Conservation (phyloP, 1,139 yeast species). For the Pneumocystis carinii region DNA sequence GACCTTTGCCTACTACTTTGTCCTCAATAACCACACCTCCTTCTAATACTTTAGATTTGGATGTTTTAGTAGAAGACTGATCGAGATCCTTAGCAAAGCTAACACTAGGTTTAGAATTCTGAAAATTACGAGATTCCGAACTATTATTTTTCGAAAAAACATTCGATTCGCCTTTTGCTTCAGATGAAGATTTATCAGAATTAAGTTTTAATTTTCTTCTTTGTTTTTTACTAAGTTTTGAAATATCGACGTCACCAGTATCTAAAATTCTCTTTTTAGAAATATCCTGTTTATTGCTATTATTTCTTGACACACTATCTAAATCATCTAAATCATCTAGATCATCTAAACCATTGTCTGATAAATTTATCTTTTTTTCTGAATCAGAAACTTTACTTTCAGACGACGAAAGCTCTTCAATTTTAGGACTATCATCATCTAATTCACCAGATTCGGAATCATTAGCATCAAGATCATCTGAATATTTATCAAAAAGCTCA, state of each 20-base stretch:
- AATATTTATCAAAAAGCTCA: slow-evolving; percentile 37
- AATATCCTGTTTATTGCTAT: slow-evolving; percentile 15
- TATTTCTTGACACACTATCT: slow-evolving; percentile 13
- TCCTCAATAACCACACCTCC: slow-evolving; percentile 94
- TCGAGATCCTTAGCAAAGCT: slow-evolving; percentile 81
- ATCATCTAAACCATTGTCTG: slow-evolving; percentile 24
- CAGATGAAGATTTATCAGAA: slow-evolving; percentile 14
- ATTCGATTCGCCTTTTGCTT: slow-evolving; percentile 16
- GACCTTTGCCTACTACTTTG: slow-evolving; percentile 77
- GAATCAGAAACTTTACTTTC: slow-evolving; percentile 23
- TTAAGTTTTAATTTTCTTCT: slow-evolving; percentile 21
- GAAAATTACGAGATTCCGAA: slow-evolving; percentile 10
- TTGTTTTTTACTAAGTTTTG: slow-evolving; percentile 23
- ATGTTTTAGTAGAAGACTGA: slow-evolving; percentile 54
- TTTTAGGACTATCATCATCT: slow-evolving; percentile 25
- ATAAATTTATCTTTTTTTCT: slow-evolving; percentile 32
- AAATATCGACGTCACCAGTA: slow-evolving; percentile 11
- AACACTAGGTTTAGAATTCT: slow-evolving; percentile 48
- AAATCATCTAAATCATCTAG: slow-evolving; percentile 17
- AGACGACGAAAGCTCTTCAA: slow-evolving; percentile 18
- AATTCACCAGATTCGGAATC: slow-evolving; percentile 31
- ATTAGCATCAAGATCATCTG: slow-evolving; percentile 31
- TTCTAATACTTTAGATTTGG: slow-evolving; percentile 58
- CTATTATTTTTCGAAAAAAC: neutral
- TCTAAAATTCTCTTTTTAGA: slow-evolving; percentile 17